Percentiles rank a stretch among this genome's conserved stretches.
Conservation (phyloP, 768 basidiomycete genomes). For the Auriculariales sp. region DNA sequence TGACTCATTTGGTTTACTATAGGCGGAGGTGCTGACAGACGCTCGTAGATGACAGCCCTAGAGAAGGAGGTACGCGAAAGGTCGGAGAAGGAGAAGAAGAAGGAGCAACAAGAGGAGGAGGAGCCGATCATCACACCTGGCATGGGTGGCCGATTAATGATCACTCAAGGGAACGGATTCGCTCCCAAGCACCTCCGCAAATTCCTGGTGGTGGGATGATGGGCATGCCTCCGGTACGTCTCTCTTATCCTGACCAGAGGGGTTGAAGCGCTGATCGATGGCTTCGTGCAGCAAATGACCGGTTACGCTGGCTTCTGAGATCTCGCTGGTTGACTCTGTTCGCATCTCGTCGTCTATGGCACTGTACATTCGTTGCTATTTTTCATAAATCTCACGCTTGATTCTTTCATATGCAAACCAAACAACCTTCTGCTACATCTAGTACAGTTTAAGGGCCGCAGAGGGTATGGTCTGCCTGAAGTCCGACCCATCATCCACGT, state of each 20-base stretch:
- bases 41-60: constrained; percentile 47
- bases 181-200: background rate
- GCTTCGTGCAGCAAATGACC: constrained; percentile 37
- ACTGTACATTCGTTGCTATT: constrained; percentile 2
- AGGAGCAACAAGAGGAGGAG: constrained; percentile 80
- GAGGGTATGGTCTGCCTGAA: too few species aligned
- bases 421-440: too few species aligned
- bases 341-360: too few species aligned
- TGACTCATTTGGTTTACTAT: background rate
- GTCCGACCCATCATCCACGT: too few species aligned
- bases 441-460: too few species aligned
- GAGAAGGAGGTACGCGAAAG: constrained; percentile 87
- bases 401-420: background rate
- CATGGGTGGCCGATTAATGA: constrained; percentile 39
- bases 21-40: background rate
- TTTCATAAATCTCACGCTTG: background rate
- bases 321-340: background rate
- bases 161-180: constrained; percentile 62
- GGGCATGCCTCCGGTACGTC: constrained; percentile 49
- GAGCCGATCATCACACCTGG: constrained; percentile 83
- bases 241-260: constrained; percentile 1
- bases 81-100: constrained; percentile 71
- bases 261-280: too few species aligned
- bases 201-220: constrained; percentile 9
- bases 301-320: constrained; percentile 36